Conservation (phyloP, 441 rosid species). For the Capsella rubella region DNA sequence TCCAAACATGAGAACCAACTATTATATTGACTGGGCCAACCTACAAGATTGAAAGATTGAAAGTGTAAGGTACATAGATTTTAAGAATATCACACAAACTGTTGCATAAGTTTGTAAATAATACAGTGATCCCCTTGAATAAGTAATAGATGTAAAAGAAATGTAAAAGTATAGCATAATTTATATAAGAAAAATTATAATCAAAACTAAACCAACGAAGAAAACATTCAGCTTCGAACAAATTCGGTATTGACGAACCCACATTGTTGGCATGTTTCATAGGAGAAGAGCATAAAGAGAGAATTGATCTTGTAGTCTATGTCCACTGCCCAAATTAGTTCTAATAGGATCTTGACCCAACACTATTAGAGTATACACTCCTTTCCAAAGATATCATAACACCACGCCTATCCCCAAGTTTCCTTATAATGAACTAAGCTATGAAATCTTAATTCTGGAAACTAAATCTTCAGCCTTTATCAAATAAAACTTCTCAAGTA, state of each 20-base stretch:
- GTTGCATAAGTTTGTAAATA: background rate
- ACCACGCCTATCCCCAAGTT: background rate
- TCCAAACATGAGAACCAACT: slow-evolving; percentile 99
- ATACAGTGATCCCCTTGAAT: slow-evolving; percentile 1
- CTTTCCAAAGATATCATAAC: background rate
- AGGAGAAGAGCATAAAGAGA: slow-evolving; percentile 3
- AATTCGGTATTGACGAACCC: slow-evolving; percentile 9
- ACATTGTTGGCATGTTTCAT: background rate
- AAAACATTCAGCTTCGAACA: background rate
- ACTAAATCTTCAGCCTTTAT: background rate
- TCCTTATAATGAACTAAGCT: background rate
- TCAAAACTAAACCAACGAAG: background rate
- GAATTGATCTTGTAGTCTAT: background rate
- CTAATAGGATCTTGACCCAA: background rate
- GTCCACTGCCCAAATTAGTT: background rate
- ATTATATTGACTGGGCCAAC: slow-evolving; percentile 87
- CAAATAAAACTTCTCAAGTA: background rate
- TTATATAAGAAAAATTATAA: background rate
- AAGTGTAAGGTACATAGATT: slow-evolving; percentile 12
- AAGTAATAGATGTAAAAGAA: background rate
- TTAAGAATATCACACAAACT: slow-evolving; percentile 15
- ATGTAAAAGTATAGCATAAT: background rate
- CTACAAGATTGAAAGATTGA: slow-evolving; percentile 54
- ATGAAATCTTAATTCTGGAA: background rate
- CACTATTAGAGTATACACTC: slow-evolving; percentile 2